phyloP scores from a whole-genome alignment of 148 eudicot species.

The Arctostaphylos glauca region DNA sequence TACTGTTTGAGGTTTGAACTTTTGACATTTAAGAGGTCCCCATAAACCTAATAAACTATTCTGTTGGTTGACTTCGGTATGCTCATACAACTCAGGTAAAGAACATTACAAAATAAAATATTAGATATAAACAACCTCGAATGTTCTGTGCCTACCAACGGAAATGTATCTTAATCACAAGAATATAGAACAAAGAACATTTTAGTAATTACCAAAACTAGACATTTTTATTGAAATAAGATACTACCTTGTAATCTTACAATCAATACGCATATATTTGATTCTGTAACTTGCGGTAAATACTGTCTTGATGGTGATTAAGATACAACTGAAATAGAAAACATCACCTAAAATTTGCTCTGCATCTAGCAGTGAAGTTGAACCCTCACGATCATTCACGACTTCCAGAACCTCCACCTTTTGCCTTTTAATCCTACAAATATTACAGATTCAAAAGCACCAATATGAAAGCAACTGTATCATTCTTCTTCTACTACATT shows the following conservation, averaged over 20 bases:
- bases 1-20: background rate
- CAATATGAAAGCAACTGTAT: background rate
- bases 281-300: no score
- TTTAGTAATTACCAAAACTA: background rate
- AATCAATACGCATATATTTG: no score
- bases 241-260: no score
- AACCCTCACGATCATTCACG: slow-evolving; percentile 27
- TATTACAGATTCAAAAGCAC: slow-evolving; percentile 1
- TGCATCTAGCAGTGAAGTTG: slow-evolving; percentile 33
- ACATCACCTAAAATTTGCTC: slow-evolving; percentile 23
- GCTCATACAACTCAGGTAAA: background rate
- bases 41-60: background rate
- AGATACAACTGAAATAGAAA: background rate
- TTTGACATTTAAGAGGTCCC: background rate
- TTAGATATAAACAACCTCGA: background rate
- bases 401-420: slow-evolving; percentile 45
- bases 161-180: background rate
- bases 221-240: no score
- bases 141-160: background rate
- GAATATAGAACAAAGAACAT: background rate
- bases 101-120: background rate
- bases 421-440: slow-evolving; percentile 57
- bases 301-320: no score
- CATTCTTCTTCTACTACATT: background rate
- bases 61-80: background rate